Evolutionary conservation across 225 moss, liverwort and hornwort species (phyloP).

Genomic region (Sphagnum tenellum): DNA sequence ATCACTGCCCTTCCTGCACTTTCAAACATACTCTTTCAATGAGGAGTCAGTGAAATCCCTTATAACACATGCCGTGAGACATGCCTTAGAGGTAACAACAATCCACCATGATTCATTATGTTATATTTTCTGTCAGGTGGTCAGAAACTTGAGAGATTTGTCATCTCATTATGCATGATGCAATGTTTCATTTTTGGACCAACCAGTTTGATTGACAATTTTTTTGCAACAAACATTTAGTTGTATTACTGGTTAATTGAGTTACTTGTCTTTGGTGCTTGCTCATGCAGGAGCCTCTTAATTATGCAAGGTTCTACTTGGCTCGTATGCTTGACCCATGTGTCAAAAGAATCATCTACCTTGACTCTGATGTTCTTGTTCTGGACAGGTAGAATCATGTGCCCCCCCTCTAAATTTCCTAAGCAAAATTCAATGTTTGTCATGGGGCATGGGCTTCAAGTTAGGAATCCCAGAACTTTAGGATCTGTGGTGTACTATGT

Average conservation of each 20-base stretch:
- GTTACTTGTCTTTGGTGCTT: neutral
- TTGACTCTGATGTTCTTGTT: slow-evolving; percentile 30
- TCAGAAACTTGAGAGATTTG: no score
- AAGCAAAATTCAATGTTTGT: no score
- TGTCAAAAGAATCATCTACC: slow-evolving; percentile 25
- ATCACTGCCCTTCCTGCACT: slow-evolving; percentile 23
- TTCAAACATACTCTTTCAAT: slow-evolving; percentile 25
- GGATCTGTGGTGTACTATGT: neutral
- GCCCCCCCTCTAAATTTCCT: neutral
- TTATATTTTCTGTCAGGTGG: no score
- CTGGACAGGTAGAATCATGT: slow-evolving; percentile 7
- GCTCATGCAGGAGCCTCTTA: slow-evolving; percentile 17
- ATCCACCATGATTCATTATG: no score
- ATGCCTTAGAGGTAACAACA: slow-evolving; percentile 18
- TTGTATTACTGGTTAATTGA: no score
- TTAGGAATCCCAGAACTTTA: no score
- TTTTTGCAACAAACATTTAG: no score
- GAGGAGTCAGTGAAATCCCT: slow-evolving; percentile 21
- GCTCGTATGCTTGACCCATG: slow-evolving; percentile 28
- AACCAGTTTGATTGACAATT: no score
- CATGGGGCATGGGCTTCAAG: no score
- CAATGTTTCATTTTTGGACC: neutral
- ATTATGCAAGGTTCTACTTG: slow-evolving; percentile 31
- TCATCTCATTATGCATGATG: neutral
- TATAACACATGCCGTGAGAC: slow-evolving; percentile 28